Evolutionary conservation across 345 rosid species (phyloP), one percentile per base, ranked within the genome.

Genomic region (Populus alba): DNA sequence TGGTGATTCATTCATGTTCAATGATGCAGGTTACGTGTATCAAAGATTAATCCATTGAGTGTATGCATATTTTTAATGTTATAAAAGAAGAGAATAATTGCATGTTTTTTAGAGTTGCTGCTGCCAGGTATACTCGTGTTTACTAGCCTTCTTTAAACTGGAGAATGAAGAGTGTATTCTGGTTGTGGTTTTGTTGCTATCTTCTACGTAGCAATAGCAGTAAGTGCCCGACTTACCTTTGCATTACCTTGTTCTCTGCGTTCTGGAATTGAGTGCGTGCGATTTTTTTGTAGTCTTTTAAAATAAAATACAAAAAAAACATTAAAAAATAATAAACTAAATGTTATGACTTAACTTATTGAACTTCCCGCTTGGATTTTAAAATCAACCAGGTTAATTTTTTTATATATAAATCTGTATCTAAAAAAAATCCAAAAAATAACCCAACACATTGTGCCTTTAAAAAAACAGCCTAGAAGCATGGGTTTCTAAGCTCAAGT

Each of bases 301-400:
- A 33, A 33, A 33, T 33, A 4, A 33, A 0, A 0, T 0, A 33
- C 0, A 33, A 0, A 33, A 33, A 33, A 33, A 33, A 31, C 0
- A 4, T 33, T 33, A 33, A 33, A 33, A 33, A 33, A 4, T 33
- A 33, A 33, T 33, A 33, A 4, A 33, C 1, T 33, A 33, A 3
- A 3, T 33, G 0, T 33, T 4, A 0, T 33, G 0, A 0, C 4
- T 0, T 4, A 33, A 4, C 4, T 4, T 0, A 33, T 33, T 0
- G 5, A 33, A 33, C 37, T 4, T 33, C 0, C 5, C 0, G 4
- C 0, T 0, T 0, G 0, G 4, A 3, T 33, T 3, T 33, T 33
- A 3, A 33, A 33, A 33, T 33, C 0, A 4, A 3, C 0, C 0
- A 4, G 4, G 5, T 33, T 33, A 33, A 33, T 4, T 33, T 31